Base-by-base conservation (phyloP, 129 eudicot species). In the Flaveria trinervia region DNA sequence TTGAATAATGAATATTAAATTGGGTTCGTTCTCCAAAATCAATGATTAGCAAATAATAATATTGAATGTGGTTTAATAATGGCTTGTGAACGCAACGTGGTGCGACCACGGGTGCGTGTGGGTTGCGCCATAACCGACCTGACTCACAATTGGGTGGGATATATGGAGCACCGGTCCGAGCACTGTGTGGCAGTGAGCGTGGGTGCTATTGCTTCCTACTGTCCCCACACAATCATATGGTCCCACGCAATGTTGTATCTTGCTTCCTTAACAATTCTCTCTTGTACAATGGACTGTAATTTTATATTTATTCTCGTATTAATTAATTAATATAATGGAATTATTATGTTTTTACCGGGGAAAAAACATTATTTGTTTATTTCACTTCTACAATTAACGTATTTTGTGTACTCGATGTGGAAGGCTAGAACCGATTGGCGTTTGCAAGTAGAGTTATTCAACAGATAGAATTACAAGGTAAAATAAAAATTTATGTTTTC, bases 171-270 rank as follows among this genome's bases (percentile, higher is more conserved):
- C 23, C 69, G 70, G 61, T 15, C 75, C 30, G 79, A 4, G 71
- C 49, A 46, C 49, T 60, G 48, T 45, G 68, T 72, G 55, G 54
- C 75, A 59, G 77, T 70, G 72, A 30, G 72, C 71, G 82, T 71
- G 72, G 72, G 28, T 71, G 41, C 60, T 48, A 48, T 69, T 70
- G 81, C 76, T 78, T 57, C 72, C 72, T 70, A 60, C 69, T 71
- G 72, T 71, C 82, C 82, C 72, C 82, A 79, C 72, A 79, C 30
- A 36, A 71, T 71, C 82, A 79, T 70, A 71, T 49, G 77, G 82
- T 33, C 77, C 77, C 77, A 60, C 44, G 18, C 18, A 59, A 3
- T 59, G 33, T 25, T 55, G 13, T n/a, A 60, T 60, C 1, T 60
- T 16, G 39, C 68, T 26, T 62, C 18, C 68, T 62, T 62, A 28